Evolutionary conservation across 2,329 filamentous ascomycete species (phyloP).

Genomic region (Ceratocystis lukuohia): DNA sequence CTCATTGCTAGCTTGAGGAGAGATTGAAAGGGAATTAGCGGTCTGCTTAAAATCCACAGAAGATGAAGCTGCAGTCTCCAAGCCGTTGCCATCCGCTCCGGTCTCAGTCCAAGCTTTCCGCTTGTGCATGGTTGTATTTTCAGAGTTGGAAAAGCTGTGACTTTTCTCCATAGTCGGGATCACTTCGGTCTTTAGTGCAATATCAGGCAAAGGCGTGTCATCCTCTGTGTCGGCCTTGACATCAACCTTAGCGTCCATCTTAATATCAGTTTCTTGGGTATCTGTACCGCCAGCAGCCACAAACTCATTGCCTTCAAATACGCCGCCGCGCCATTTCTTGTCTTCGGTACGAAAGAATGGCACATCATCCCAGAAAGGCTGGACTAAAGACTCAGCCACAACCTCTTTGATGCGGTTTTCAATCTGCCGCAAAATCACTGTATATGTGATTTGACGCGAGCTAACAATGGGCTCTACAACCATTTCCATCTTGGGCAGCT

Average conservation of each 20-base stretch:
- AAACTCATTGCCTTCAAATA: slow-evolving; percentile 50
- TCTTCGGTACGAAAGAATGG: slow-evolving; percentile 74
- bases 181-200: slow-evolving; percentile 1
- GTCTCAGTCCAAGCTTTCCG: slow-evolving; percentile 11
- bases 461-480: slow-evolving; percentile 93
- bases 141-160: slow-evolving; percentile 35
- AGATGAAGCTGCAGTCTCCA: slow-evolving; percentile 17
- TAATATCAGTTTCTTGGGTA: neutral
- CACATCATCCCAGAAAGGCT: slow-evolving; percentile 91
- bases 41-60: slow-evolving; percentile 8
- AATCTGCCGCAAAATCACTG: slow-evolving; percentile 79
- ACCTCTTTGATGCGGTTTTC: slow-evolving; percentile 92
- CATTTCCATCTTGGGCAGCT: slow-evolving; percentile 87
- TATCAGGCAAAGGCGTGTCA: neutral
- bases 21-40: slow-evolving; percentile 11
- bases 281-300: slow-evolving; percentile 23
- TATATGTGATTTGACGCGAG: slow-evolving; percentile 88
- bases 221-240: neutral
- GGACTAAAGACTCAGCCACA: slow-evolving; percentile 77
- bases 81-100: slow-evolving; percentile 19
- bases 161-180: slow-evolving; percentile 39
- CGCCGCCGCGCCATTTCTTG: slow-evolving; percentile 71
- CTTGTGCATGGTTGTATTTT: slow-evolving; percentile 22
- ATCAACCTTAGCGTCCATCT: neutral
- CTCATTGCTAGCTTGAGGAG: slow-evolving; percentile 12